These are phyloP conservation scores for Ceratobasidium papillatum DNA, from an alignment of 1,284 basidiomycete genomes.

Conservation along the genomic window DNA sequence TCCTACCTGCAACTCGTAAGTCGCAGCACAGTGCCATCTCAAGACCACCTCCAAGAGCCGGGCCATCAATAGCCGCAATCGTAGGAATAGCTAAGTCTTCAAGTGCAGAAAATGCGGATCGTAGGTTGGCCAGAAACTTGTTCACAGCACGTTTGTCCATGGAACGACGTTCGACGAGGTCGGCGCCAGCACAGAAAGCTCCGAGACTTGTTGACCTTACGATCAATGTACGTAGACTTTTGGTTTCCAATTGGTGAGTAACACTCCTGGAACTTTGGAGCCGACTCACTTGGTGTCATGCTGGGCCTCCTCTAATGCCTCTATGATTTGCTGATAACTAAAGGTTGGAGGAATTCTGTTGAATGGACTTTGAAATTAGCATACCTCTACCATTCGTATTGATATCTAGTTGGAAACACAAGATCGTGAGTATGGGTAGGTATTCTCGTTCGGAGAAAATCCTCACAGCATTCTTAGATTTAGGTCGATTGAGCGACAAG, in stretches of 20 bases:
- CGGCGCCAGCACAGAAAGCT: slow-evolving; percentile 94
- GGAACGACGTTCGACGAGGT: slow-evolving; percentile 82
- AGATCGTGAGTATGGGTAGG: neutral
- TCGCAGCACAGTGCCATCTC: slow-evolving; percentile 90
- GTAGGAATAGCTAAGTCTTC: slow-evolving; percentile 87
- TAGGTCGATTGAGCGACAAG: slow-evolving; percentile 75
- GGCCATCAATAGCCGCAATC: slow-evolving; percentile 92
- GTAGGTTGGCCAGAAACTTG: slow-evolving; percentile 81
- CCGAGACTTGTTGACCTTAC: slow-evolving; percentile 75
- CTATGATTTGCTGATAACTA: slow-evolving; percentile 30
- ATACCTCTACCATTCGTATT: slow-evolving; percentile 60
- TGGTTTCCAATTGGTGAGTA: slow-evolving; percentile 7
- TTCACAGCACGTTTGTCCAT: slow-evolving; percentile 82
- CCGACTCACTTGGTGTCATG: slow-evolving; percentile 15
- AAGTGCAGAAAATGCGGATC: slow-evolving; percentile 75
- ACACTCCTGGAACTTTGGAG: neutral
- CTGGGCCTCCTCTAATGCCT: slow-evolving; percentile 13
- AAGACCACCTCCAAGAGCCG: slow-evolving; percentile 90
- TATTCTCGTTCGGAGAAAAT: slow-evolving; percentile 68
- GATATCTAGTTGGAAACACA: slow-evolving; percentile 9
- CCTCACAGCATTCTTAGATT: slow-evolving; percentile 91
- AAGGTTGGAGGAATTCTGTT: neutral
- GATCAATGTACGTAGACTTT: slow-evolving; percentile 78
- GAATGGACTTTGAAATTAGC: slow-evolving; percentile 56
- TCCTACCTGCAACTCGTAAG: slow-evolving; percentile 80